Evolutionary conservation across 306 rosid species (phyloP).

Genomic region (Rubus idaeus): DNA sequence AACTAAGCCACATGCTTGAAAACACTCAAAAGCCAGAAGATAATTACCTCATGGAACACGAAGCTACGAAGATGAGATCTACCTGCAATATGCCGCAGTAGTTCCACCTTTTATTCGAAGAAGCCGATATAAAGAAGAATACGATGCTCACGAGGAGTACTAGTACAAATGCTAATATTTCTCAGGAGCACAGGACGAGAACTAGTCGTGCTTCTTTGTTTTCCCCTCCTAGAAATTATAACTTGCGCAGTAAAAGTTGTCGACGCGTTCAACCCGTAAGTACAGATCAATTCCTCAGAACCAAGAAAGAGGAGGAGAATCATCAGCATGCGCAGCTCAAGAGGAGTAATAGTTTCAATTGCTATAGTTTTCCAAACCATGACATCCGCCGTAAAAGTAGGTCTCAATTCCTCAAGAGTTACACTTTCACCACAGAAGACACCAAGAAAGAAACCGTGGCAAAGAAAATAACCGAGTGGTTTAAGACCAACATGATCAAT

Average conservation of each 20-base stretch:
- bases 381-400: too few species aligned
- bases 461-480: slow-evolving; percentile 1
- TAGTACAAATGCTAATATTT: background rate
- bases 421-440: background rate
- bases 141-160: background rate
- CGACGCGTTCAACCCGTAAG: background rate
- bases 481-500: background rate
- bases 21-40: background rate
- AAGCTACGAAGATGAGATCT: background rate
- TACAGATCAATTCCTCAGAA: background rate
- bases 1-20: too few species aligned
- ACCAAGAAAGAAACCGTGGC: background rate
- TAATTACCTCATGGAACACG: background rate
- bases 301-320: background rate
- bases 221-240: background rate
- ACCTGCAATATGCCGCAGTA: background rate
- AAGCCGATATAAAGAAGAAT: background rate
- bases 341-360: background rate
- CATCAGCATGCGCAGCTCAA: background rate
- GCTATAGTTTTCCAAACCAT: background rate
- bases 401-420: background rate
- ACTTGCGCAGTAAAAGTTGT: background rate
- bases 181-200: background rate
- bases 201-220: background rate
- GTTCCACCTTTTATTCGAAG: background rate